Evolutionary conservation across 164 flowering plant genomes (phyloP), one percentile per base, ranked within the genome.

Genomic region (Nymphaea thermarum): DNA sequence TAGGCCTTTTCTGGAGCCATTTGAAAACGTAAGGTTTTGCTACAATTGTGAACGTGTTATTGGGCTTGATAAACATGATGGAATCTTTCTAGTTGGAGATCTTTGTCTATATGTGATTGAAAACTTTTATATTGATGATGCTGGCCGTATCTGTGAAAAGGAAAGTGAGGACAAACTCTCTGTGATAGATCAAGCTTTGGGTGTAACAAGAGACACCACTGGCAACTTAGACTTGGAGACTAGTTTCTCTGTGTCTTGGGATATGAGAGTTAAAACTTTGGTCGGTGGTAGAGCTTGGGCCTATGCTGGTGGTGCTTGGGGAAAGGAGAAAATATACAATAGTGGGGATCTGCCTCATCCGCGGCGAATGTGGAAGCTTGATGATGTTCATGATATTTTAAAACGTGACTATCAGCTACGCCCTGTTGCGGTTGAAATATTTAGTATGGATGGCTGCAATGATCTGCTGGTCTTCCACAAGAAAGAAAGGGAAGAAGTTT

Each of bases 361-460:
- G 25, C 92, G 99, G 99, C 91, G 80, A 43, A 92, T 90, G 96
- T 95, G 99, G 99, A 92, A 95, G 81, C 93, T 92, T 75, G 80
- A 86, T 71, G 90, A 90, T 78, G 88, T 95, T 75, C 98, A 89
- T 82, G 98, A 92, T 78, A 83, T 95, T 67, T 71, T 92, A 80
- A 92, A 90, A 79, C 98, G 99, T 78, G 98, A 95, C 81, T 95
- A 90, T 81, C 98, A 92, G 84, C 84, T 95, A 45, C 98, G 99
- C 25, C 98, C 98, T 68, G 99, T 95, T 80, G 98, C 99, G 67
- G 73, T 95, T 80, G 99, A 95, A 82, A 84, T 95, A 67, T 95
- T 95, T 74, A 95, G 99, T 80, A 90, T 92, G 94, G 99, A 95
- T 86, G 99, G 99, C 63, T 90, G 91, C 73, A 95, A 95, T 78